Base-by-base conservation (phyloP, 495 filamentous ascomycete species). In the Penicilliopsis zonata region DNA sequence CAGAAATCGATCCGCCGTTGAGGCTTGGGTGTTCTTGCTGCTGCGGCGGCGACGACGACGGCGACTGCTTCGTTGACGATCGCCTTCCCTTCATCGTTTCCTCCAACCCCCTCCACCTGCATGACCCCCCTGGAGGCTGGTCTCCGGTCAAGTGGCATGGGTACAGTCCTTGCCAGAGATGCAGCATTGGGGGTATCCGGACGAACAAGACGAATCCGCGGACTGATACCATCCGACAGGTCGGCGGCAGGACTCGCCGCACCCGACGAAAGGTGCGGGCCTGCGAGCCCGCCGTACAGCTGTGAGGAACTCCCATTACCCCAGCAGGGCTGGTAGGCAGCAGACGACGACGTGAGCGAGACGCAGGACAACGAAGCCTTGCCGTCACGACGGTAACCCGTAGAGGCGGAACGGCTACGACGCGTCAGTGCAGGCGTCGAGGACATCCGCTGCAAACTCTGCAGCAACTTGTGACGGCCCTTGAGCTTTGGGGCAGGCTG, bases 291-390 rank as follows among this genome's bases (percentile, higher is more conserved):
- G 4, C 66, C 70, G 33, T 78, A 72, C 3, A 76, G 56, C 32
- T 76, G 72, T 1, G 77, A 76, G 4, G 72, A 71, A 35, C 73
- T 70, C 13, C 66, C 65, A 43, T 61, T 61, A 31, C 44, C 54
- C 44, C 57, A 41, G 46, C 52, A 70, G 44, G 48, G 70, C 65
- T 32, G 72, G 57, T 76, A 71, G 35, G 61, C 41, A n/a, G n/a
- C n/a, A n/a, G n/a, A n/a, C 5, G 68, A 56, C 13, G 81, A 74
- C 31, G 73, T 67, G 33, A 95, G 67, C 31, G 86, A 93, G 22
- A 86, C 77, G 48, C 86, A 95, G 13, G 90, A 95, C 37, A 93
- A 63, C 10, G 80, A 92, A 3, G 76, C 82, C 52, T 73, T 79
- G 38, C 76, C 73, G 29, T 74, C 65, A 35, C 72, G 70, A 42